Evolutionary conservation across 306 rosid genomes (phyloP), one percentile per base, ranked within the genome.

Genomic region (Cicer bijugum): DNA sequence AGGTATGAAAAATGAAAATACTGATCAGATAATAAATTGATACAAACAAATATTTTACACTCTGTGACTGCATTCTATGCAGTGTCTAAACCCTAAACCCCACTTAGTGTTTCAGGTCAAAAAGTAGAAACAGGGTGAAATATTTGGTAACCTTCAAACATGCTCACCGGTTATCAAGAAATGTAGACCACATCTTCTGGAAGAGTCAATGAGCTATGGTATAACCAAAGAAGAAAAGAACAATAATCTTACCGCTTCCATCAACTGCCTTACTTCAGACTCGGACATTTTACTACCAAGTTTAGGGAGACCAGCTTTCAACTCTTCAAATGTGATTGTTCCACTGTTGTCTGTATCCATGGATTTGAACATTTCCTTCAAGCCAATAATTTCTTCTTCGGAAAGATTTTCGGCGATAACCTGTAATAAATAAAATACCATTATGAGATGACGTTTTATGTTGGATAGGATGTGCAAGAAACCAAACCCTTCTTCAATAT

Each of bases 311-410:
- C 98, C 98, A 38, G 92, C 98, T 71, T 94, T 89, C 81, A 94
- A 86, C 86, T 94, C 98, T 69, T 94, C 98, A 72, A 69, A 91
- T 52, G 98, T 94, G 68, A 94, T 86, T 62, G 98, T 94, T 79
- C 98, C 98, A 82, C 97, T 94, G 65, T 91, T 89, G 84, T 94
- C 98, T 9, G 98, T 94, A 76, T 94, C 98, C 95, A 94, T 91
- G 42, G 97, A 89, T 87, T 91, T 94, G 84, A 91, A 94, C 96
- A 94, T 91, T 82, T 94, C 98, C 84, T 94, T 94, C 86, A 94
- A 80, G 78, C 97, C 98, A 70, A 91, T 89, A 52, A 94, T 94
- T 86, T 94, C 98, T 70, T 94, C 98, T 86, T 91, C 98, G 57
- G 98, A 91, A 83, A 94, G 97, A 81, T 83, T 94, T 85, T 94